phyloP scores from a whole-genome alignment of 129 eudicot species.

The Escallonia rubra region DNA sequence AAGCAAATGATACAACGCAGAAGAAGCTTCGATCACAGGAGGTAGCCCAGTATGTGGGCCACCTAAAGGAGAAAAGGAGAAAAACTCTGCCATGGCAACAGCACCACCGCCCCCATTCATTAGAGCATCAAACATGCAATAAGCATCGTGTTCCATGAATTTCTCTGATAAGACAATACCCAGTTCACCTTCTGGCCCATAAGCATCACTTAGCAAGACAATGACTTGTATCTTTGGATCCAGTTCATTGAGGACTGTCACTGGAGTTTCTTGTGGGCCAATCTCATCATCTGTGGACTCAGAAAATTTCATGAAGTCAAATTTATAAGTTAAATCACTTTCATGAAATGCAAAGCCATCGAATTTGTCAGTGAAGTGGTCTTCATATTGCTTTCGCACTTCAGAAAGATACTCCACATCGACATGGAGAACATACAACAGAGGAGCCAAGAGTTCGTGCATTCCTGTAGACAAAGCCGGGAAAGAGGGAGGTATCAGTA shows the following conservation, averaged over 20 bases:
- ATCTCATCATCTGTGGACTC: slow-evolving; percentile 34
- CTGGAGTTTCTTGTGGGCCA: slow-evolving; percentile 28
- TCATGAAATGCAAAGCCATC: slow-evolving; percentile 69
- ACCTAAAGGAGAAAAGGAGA: slow-evolving; percentile 49
- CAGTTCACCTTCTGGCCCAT: slow-evolving; percentile 97
- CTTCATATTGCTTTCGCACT: slow-evolving; percentile 56
- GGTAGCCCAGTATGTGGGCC: slow-evolving; percentile 54
- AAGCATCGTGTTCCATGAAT: slow-evolving; percentile 92
- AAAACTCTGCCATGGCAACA: slow-evolving; percentile 86
- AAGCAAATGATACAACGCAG: slow-evolving; percentile 72
- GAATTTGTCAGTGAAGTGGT: slow-evolving; percentile 79
- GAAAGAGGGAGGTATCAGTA: no score
- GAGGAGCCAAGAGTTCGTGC: slow-evolving; percentile 97
- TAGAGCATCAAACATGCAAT: slow-evolving; percentile 88
- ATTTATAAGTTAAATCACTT: slow-evolving; percentile 49
- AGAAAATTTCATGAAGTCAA: slow-evolving; percentile 54
- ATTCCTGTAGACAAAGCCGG: slow-evolving; percentile 50
- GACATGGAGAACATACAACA: slow-evolving; percentile 77
- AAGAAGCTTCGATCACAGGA: slow-evolving; percentile 95
- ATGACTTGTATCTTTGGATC: slow-evolving; percentile 66
- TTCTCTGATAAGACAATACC: slow-evolving; percentile 85
- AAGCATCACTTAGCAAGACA: slow-evolving; percentile 78
- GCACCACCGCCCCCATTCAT: slow-evolving; percentile 84
- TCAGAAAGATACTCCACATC: slow-evolving; percentile 72
- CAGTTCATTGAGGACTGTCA: slow-evolving; percentile 37